A percentile compares a stretch with the other conserved stretches of the same genome.
phyloP scores from a whole-genome alignment of 805 yeast species.

The Suhomyces tanzawaensis region DNA sequence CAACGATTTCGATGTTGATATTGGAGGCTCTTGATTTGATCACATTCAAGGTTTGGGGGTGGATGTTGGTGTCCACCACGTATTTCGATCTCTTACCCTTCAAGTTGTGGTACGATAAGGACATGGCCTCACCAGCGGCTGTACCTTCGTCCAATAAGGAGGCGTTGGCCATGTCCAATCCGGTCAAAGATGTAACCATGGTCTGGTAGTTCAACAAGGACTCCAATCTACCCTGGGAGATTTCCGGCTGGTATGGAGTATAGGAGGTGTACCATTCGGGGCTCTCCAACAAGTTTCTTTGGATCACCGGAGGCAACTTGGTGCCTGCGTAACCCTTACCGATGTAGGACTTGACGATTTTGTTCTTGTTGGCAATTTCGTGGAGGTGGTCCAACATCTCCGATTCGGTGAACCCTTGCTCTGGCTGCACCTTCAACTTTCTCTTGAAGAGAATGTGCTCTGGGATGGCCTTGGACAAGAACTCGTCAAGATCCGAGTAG shows the following conservation, averaged over 20 bases:
- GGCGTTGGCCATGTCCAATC: conserved; percentile 92
- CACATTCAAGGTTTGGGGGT: conserved; percentile 84
- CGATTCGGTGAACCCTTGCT: conserved; percentile 74
- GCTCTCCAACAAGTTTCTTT: conserved; percentile 84
- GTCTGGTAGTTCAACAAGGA: conserved; percentile 90
- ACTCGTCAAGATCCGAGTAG: conserved; percentile 63
- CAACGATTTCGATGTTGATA: conserved; percentile 61
- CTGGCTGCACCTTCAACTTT: conserved; percentile 63
- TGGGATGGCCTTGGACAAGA: conserved; percentile 75
- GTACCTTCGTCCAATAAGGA: conserved; percentile 95
- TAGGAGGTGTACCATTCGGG: conserved; percentile 99
- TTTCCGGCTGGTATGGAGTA: conserved; percentile 98
- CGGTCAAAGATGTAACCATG: conserved; percentile 85
- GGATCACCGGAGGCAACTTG: conserved; percentile 84
- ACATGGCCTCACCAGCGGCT: conserved; percentile 97
- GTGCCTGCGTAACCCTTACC: conserved; percentile 97
- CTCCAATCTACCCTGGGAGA: conserved; percentile 94
- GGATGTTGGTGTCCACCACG: conserved; percentile 73
- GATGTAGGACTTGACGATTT: conserved; percentile 69
- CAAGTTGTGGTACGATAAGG: conserved; percentile 65
- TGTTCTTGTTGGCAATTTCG: conserved; percentile 72
- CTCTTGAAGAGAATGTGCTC: conserved; percentile 68
- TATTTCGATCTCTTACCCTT: conserved; percentile 67
- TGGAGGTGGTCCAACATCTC: conserved; percentile 71
- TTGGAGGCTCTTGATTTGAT: conserved; percentile 76